Conservation (phyloP, 1,284 basidiomycete species). For the Ceratobasidium sp. region DNA sequence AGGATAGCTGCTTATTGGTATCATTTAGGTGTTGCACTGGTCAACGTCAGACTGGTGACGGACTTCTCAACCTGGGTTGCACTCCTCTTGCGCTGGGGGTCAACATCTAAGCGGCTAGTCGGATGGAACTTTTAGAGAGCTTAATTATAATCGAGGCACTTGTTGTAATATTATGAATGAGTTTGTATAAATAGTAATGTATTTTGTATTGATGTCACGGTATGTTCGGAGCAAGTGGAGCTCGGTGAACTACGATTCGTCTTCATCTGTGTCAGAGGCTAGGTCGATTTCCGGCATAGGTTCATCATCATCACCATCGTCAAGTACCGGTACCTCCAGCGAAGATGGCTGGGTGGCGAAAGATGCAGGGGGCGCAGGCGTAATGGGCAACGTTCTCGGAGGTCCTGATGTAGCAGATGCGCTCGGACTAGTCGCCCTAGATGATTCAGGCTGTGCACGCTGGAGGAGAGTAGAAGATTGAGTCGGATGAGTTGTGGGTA, state of each 20-base stretch:
- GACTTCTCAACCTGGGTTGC: slow-evolving; percentile 27
- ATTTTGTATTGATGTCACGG: slow-evolving; percentile 28
- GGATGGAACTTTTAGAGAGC: too few species aligned
- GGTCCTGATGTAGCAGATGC: slow-evolving; percentile 28
- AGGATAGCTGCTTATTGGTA: neutral
- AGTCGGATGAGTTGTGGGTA: neutral
- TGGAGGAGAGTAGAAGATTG: slow-evolving; percentile 10
- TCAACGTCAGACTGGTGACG: slow-evolving; percentile 7
- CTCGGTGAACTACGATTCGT: slow-evolving; percentile 54
- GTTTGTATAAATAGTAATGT: slow-evolving; percentile 39
- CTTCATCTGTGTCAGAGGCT: slow-evolving; percentile 64
- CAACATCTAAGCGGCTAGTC: neutral
- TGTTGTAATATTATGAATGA: slow-evolving; percentile 13
- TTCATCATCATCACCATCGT: slow-evolving; percentile 67
- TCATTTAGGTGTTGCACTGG: slow-evolving; percentile 28
- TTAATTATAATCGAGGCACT: too few species aligned
- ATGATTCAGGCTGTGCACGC: slow-evolving; percentile 15
- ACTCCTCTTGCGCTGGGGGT: slow-evolving; percentile 19
- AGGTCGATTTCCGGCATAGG: slow-evolving; percentile 68
- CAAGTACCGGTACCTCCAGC: slow-evolving; percentile 55
- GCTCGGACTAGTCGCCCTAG: slow-evolving; percentile 39
- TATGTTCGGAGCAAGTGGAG: neutral
- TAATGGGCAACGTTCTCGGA: slow-evolving; percentile 8
- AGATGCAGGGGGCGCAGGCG: neutral
- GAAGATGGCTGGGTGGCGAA: slow-evolving; percentile 4